phyloP scores from a whole-genome alignment of 768 basidiomycete species.

The Pleurotus djamor region DNA sequence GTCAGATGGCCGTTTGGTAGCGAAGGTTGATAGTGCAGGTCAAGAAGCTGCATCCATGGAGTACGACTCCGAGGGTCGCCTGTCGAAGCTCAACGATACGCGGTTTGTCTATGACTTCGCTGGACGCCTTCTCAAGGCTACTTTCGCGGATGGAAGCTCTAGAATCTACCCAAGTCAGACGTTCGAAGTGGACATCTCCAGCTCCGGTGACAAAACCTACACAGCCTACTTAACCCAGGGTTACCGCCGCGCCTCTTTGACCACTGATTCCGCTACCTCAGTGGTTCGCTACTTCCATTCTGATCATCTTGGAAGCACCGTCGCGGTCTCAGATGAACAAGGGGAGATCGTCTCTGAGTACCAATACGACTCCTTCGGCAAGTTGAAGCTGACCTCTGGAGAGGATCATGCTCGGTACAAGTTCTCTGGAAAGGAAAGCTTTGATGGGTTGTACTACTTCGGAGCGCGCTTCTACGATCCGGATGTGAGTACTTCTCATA shows the following conservation, averaged over 20 bases:
- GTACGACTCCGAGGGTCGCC: background rate
- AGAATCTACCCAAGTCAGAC: background rate
- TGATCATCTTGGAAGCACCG: background rate
- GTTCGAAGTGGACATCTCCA: background rate
- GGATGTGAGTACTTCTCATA: background rate
- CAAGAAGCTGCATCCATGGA: background rate
- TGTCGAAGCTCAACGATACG: background rate
- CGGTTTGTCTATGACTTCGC: background rate
- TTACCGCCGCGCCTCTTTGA: background rate
- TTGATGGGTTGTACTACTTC: slow-evolving; percentile 10
- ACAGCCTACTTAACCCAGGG: slow-evolving; percentile 1
- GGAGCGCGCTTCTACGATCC: slow-evolving; percentile 10
- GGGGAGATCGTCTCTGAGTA: background rate
- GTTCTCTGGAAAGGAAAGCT: slow-evolving; percentile 1
- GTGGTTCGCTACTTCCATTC: background rate
- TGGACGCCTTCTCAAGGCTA: background rate
- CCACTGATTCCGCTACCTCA: background rate
- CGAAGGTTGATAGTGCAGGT: background rate
- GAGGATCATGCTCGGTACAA: background rate
- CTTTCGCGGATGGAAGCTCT: background rate
- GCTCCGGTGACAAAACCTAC: background rate
- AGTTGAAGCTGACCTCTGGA: background rate
- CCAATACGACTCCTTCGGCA: background rate
- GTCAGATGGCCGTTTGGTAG: background rate
- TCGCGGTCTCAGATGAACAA: background rate